phyloP scores from a whole-genome alignment of 2,329 filamentous ascomycete species.

The Diaporthe eres region DNA sequence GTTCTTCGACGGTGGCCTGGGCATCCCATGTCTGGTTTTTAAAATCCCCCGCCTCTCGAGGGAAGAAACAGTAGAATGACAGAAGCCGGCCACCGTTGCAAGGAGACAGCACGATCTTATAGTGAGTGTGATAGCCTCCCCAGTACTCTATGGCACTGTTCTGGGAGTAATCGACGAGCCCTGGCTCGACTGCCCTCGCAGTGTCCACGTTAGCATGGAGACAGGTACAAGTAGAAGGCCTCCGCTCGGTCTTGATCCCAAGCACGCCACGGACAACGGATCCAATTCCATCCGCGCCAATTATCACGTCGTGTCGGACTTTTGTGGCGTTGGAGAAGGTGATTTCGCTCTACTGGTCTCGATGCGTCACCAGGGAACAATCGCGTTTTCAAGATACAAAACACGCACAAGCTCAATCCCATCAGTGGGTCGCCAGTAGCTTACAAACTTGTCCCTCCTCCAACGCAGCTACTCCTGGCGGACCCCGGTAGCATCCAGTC shows the following conservation, averaged over 20 bases:
- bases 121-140: conserved; percentile 4
- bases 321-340: neutral
- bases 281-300: neutral
- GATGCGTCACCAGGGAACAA: neutral
- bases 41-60: neutral
- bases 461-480: neutral
- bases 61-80: neutral
- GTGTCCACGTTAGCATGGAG: neutral
- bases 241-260: neutral
- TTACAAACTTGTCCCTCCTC: neutral
- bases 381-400: neutral
- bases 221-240: neutral
- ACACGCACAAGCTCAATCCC: neutral
- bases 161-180: conserved; percentile 6
- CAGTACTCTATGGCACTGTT: conserved; percentile 11
- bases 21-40: neutral
- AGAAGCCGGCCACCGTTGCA: conserved; percentile 7
- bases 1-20: neutral
- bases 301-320: neutral
- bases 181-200: neutral
- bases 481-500: neutral
- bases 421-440: neutral
- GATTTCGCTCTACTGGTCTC: neutral
- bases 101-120: neutral
- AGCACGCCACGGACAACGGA: neutral